phyloP scores from a whole-genome alignment of 164 flowering plant genomes.

The Cinnamomum chago region DNA sequence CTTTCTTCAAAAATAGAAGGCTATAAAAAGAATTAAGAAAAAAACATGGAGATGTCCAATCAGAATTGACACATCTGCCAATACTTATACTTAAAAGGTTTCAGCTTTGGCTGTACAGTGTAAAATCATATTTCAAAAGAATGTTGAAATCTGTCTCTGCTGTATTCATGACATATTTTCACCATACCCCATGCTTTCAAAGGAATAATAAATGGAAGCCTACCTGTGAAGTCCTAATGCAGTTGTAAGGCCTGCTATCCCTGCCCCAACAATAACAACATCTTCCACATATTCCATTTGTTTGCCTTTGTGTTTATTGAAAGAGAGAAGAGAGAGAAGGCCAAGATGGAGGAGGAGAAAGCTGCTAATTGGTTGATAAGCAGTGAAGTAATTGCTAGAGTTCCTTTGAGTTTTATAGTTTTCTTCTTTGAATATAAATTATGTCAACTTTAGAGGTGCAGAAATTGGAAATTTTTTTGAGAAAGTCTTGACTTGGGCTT shows the following conservation, averaged over 20 bases:
- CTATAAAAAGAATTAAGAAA: too few species aligned
- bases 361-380: neutral
- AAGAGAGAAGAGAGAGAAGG: neutral
- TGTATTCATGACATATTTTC: too few species aligned
- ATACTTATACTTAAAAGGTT: neutral
- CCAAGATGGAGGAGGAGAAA: neutral
- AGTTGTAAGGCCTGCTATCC: too few species aligned
- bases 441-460: too few species aligned
- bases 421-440: too few species aligned
- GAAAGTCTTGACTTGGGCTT: too few species aligned
- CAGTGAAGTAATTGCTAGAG: neutral
- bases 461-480: too few species aligned
- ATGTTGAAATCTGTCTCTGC: neutral
- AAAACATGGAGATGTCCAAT: neutral
- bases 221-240: too few species aligned
- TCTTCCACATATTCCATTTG: neutral
- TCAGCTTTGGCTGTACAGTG: neutral
- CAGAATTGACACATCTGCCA: neutral
- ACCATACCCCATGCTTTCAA: too few species aligned
- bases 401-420: too few species aligned
- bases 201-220: too few species aligned
- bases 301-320: neutral
- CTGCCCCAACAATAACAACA: neutral
- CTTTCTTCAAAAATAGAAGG: too few species aligned
- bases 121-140: neutral